Evolutionary conservation across 768 basidiomycete species (phyloP).

Genomic region (Leccinellum rugosiceps): DNA sequence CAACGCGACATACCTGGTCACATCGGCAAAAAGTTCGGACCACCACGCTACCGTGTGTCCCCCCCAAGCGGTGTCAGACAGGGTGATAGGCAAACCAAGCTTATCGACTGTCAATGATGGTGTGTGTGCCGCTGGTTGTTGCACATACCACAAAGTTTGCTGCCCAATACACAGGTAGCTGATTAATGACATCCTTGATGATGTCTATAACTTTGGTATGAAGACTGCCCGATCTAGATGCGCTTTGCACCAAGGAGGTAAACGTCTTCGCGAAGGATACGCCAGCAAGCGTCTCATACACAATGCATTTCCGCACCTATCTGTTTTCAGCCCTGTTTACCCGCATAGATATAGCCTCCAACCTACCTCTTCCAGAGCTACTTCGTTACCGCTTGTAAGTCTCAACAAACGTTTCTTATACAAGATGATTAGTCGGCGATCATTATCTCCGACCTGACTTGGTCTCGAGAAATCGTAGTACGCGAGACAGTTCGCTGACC

Average conservation of each 20-base stretch:
- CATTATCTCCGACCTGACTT: neutral
- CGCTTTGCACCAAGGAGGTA: conserved; percentile 6
- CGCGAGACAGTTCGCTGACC: conserved; percentile 27
- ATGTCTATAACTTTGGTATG: conserved; percentile 47
- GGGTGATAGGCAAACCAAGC: conserved; percentile 34
- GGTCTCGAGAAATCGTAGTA: conserved; percentile 66
- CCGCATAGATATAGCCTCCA: neutral
- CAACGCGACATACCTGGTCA: conserved; percentile 29
- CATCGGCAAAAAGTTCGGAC: conserved; percentile 47
- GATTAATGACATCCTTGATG: conserved; percentile 64
- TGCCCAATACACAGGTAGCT: conserved; percentile 60
- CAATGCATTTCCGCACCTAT: conserved; percentile 15
- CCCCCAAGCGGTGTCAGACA: conserved; percentile 36
- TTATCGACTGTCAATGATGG: neutral
- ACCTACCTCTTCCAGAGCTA: conserved; percentile 4
- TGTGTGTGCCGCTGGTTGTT: neutral
- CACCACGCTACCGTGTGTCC: conserved; percentile 41
- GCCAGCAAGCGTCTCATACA: conserved; percentile 9
- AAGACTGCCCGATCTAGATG: conserved; percentile 4
- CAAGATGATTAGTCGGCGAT: neutral
- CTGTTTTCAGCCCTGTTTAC: neutral
- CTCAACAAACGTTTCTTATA: conserved; percentile 18
- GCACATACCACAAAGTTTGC: conserved; percentile 51
- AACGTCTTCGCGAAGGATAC: conserved; percentile 11
- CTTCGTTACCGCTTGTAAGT: conserved; percentile 12